These are phyloP conservation scores for Cystobasidium ongulense DNA, from an alignment of 768 basidiomycete species.

Conservation along the genomic window DNA sequence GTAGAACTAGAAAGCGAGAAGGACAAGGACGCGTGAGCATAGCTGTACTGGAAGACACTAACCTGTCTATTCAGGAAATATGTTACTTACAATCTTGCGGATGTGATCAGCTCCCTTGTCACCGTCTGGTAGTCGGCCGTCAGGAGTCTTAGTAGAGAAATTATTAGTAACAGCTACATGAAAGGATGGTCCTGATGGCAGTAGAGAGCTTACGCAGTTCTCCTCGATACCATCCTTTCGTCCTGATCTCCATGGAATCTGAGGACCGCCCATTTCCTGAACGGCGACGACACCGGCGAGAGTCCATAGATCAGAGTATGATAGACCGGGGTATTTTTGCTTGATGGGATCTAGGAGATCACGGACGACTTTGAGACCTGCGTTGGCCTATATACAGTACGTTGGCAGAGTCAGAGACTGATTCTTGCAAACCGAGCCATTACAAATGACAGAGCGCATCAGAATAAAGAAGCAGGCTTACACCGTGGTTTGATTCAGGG, in stretches of 20 bases:
- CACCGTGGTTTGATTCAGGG: constrained; percentile 66
- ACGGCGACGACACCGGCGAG: constrained; percentile 85
- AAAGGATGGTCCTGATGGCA: neutral
- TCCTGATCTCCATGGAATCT: constrained; percentile 86
- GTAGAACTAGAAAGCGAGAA: constrained; percentile 59
- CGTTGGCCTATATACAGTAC: constrained; percentile 56
- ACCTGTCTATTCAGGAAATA: constrained; percentile 38
- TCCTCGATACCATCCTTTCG: constrained; percentile 63
- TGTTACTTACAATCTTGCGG: constrained; percentile 52
- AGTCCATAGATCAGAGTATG: constrained; percentile 50
- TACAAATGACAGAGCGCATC: neutral
- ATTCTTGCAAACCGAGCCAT: neutral
- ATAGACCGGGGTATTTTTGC: constrained; percentile 81
- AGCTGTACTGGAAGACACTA: neutral
- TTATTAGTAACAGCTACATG: neutral
- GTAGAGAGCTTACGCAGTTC: constrained; percentile 16
- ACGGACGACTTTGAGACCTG: constrained; percentile 72
- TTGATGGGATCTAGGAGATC: constrained; percentile 71
- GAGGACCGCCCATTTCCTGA: constrained; percentile 84
- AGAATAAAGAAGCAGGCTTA: no score
- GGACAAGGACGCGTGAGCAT: neutral
- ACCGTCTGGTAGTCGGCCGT: constrained; percentile 66
- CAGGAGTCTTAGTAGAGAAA: constrained; percentile 48
- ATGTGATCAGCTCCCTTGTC: constrained; percentile 74
- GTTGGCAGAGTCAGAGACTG: no score